Percentiles rank a stretch among this genome's conserved stretches.
Evolutionary conservation across 2,329 filamentous ascomycete species (phyloP).

Genomic region (Fonsecaea multimorphosa): DNA sequence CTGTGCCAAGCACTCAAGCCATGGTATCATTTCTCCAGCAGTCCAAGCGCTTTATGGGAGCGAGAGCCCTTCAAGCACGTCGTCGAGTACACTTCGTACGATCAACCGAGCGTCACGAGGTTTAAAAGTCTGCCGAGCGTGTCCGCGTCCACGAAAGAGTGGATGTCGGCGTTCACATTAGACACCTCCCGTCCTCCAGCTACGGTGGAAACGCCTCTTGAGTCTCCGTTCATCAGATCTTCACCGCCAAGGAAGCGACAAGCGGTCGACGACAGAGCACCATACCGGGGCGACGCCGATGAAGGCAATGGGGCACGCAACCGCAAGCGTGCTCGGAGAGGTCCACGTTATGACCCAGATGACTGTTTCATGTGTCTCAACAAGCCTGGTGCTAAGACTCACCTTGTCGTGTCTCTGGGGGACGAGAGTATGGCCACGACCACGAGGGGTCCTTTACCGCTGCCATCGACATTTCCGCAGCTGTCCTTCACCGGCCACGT

Average conservation of each 20-base stretch:
- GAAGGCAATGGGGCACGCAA: constrained; percentile 54
- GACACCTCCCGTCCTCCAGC: constrained; percentile 67
- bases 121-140: constrained; percentile 88
- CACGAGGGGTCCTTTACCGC: constrained; percentile 86
- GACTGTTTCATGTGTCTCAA: constrained; percentile 96
- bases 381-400: constrained; percentile 79
- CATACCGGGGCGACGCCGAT: constrained; percentile 26
- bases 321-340: constrained; percentile 52
- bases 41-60: constrained; percentile 78
- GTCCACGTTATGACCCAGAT: constrained; percentile 63
- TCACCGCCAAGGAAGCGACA: constrained; percentile 61
- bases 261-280: constrained; percentile 47
- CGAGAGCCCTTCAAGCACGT: constrained; percentile 77
- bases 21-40: constrained; percentile 85
- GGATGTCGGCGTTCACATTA: constrained; percentile 68
- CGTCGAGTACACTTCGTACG: constrained; percentile 53
- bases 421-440: constrained; percentile 87
- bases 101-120: constrained; percentile 71
- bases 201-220: constrained; percentile 69
- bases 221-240: constrained; percentile 68
- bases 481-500: constrained; percentile 83
- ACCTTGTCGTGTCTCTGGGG: constrained; percentile 89
- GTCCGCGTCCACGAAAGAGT: constrained; percentile 75
- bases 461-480: constrained; percentile 70
- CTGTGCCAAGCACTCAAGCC: constrained; percentile 81